phyloP scores from a whole-genome alignment of 1,284 basidiomycete species.

The Fistulina hepatica region DNA sequence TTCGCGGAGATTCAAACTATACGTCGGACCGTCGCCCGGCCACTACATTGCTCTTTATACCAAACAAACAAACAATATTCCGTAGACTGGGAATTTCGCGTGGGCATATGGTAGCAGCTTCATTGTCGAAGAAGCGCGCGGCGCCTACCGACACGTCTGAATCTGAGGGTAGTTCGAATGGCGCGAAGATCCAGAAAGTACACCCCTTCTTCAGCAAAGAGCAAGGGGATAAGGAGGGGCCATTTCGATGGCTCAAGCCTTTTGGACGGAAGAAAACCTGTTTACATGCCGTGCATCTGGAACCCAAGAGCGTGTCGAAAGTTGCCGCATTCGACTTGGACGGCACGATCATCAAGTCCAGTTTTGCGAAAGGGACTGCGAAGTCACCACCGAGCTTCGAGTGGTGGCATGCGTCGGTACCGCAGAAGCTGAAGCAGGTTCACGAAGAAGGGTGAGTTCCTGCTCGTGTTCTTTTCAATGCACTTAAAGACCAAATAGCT shows the following conservation, averaged over 20 bases:
- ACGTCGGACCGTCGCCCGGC: no score
- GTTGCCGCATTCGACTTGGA: conserved; percentile 83
- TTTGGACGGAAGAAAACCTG: conserved; percentile 47
- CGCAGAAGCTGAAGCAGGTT: conserved; percentile 49
- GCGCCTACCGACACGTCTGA: no score
- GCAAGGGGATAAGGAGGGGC: conserved; percentile 9
- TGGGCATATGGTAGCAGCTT: no score
- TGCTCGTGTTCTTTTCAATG: conserved; percentile 2
- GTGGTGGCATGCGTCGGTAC: conserved; percentile 71
- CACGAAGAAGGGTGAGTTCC: conserved; percentile 47
- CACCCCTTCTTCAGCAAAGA: conserved; percentile 30
- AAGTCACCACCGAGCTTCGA: conserved; percentile 32
- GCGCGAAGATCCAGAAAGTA: no score
- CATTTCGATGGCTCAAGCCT: conserved; percentile 50
- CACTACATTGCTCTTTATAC: no score
- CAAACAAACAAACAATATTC: no score
- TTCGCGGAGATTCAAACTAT: no score
- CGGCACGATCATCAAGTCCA: conserved; percentile 71
- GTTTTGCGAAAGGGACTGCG: conserved; percentile 31
- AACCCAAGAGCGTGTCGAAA: conserved; percentile 37
- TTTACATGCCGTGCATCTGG: conserved; percentile 49
- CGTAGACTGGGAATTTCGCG: no score
- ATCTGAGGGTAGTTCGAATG: no score
- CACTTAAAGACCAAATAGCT: conserved; percentile 29
- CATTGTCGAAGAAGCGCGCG: no score